Base-by-base conservation (phyloP, 2,329 filamentous ascomycete genomes). In the Periconia sp. region DNA sequence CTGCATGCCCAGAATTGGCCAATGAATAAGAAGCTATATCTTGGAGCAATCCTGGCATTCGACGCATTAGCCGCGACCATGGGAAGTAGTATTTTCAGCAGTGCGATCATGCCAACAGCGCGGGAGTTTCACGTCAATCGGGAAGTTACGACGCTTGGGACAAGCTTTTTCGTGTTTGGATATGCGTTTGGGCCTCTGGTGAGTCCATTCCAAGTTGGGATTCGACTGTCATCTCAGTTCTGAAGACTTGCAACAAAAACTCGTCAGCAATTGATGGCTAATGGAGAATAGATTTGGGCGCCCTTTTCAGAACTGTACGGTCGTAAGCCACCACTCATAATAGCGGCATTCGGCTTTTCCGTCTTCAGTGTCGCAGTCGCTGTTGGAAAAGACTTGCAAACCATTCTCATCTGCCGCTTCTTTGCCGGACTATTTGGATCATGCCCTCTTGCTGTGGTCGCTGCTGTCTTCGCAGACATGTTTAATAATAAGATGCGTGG, bases 1-100 rank as follows among this genome's bases (percentile, higher is more conserved):
- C 64, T 92, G 50, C 90, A 96, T 69, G 86, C 90, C 0, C 88
- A 94, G 72, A 96, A 96, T 67, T 96, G 91, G 91, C 79, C 88
- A 0, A 68, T 87, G 48, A 82, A 75, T 61, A 92, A 88, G 75
- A 96, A 95, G 83, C 36, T 90, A 28, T 57, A 79, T 5, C 87
- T 86, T 1, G 82, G 83, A 15, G 77, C 78, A 28, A 84, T 91
- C 56, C 74, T 92, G 29, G 87, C 84, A 17, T 91, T 85, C 60
- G 88, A 86, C 31, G 89, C 88, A 11, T 74, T 91, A 56, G 81
- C 82, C 13, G 77, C 86, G 0, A 81, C 87, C 4, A 91, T 92
- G 65, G 83, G 85, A 0, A 70, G 65, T 30, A 70, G 66, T 41
- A 73, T 77, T 23, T 77, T 74, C 49, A 70, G 70, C 2, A 58